Percentiles rank a stretch among this genome's conserved stretches.
Evolutionary conservation across 2,329 filamentous ascomycete genomes (phyloP).

Genomic region (Fusarium metavorans): DNA sequence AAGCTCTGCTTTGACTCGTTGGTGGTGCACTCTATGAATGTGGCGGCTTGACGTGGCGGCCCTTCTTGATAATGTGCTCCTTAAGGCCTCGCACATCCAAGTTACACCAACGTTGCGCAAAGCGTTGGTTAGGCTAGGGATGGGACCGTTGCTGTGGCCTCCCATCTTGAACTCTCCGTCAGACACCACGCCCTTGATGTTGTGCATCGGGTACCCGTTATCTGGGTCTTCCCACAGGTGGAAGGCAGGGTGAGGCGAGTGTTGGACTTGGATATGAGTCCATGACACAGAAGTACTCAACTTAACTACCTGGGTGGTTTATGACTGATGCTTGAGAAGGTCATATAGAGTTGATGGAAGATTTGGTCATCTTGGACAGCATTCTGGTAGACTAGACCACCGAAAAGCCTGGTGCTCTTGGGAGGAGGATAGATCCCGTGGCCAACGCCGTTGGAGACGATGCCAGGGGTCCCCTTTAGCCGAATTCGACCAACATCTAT

Average conservation of each 20-base stretch:
- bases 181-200: constrained; percentile 86
- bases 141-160: constrained; percentile 87
- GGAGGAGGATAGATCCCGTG: constrained; percentile 81
- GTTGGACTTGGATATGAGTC: constrained; percentile 90
- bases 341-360: constrained; percentile 76
- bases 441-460: constrained; percentile 66
- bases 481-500: constrained; percentile 80
- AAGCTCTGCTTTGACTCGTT: constrained; percentile 76
- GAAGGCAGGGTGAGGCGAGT: constrained; percentile 80
- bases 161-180: constrained; percentile 86
- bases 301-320: constrained; percentile 72
- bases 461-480: constrained; percentile 76
- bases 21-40: constrained; percentile 90
- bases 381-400: constrained; percentile 97
- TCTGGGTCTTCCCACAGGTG: constrained; percentile 77
- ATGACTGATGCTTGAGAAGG: constrained; percentile 90
- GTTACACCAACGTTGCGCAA: constrained; percentile 83
- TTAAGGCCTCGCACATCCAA: constrained; percentile 94
- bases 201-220: constrained; percentile 83
- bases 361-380: constrained; percentile 79
- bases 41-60: constrained; percentile 90
- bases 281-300: constrained; percentile 83
- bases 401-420: constrained; percentile 64
- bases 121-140: constrained; percentile 87
- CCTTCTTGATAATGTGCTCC: constrained; percentile 88